These are phyloP conservation scores for Stephania cephalantha DNA, from an alignment of 164 flowering plant genomes.

Conservation along the genomic window DNA sequence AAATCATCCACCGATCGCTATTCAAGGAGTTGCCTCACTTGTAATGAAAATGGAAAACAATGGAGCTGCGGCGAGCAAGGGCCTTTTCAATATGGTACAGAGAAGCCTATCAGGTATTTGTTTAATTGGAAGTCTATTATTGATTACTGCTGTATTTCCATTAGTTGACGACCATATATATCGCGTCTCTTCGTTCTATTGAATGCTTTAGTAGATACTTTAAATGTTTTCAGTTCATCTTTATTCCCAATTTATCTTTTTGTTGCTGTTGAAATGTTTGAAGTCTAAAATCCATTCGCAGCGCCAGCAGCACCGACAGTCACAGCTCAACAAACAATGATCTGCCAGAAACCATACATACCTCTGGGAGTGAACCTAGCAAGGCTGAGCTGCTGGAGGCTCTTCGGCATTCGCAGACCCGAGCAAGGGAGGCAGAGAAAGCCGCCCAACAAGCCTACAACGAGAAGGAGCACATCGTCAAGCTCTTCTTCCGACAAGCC, in stretches of 20 bases:
- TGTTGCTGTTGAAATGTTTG: not conserved
- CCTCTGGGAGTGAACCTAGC: slow-evolving; percentile 29
- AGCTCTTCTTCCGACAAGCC: slow-evolving; percentile 79
- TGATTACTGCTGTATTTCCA: not conserved
- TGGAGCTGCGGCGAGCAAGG: slow-evolving; percentile 16
- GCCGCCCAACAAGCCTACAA: slow-evolving; percentile 59
- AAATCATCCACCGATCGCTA: slow-evolving; percentile 10
- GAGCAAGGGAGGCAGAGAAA: slow-evolving; percentile 92
- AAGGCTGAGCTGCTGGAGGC: slow-evolving; percentile 80
- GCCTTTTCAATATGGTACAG: slow-evolving; percentile 19
- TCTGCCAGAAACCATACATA: slow-evolving; percentile 10
- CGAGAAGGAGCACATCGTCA: slow-evolving; percentile 77
- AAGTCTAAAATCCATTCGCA: not conserved
- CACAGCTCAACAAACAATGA: slow-evolving; percentile 12
- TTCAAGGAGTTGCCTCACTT: slow-evolving; percentile 17
- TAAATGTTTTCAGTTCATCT: not conserved
- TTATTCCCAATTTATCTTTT: too few relatives aligned
- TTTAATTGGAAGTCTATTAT: not conserved
- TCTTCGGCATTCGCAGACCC: slow-evolving; percentile 82
- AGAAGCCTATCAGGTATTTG: slow-evolving; percentile 34
- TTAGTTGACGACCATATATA: not conserved
- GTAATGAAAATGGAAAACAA: slow-evolving; percentile 17
- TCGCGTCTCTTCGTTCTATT: not conserved
- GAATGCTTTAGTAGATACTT: not conserved
- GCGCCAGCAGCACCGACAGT: slow-evolving; percentile 12